Conservation (phyloP, 768 basidiomycete species). For the Boletellus ananas region DNA sequence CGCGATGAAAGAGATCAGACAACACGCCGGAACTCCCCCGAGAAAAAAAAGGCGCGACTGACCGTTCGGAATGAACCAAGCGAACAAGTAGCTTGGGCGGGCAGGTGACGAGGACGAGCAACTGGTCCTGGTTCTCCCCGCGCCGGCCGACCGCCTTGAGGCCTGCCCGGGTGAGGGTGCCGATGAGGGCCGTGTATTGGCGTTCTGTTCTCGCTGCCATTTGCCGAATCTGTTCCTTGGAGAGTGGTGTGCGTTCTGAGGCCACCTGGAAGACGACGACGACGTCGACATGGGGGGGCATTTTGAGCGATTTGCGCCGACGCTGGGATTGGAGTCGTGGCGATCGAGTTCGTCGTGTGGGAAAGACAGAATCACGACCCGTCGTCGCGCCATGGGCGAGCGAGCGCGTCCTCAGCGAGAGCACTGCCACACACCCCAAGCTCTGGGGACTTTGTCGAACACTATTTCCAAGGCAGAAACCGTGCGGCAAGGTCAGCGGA, state of each 20-base stretch:
- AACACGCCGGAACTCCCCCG: neutral
- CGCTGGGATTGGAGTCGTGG: neutral
- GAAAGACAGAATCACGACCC: neutral
- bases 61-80: slow-evolving; percentile 75
- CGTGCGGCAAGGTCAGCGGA: too few species aligned
- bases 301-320: slow-evolving; percentile 11
- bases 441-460: too few species aligned
- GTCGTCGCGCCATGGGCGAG: too few species aligned
- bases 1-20: neutral
- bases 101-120: slow-evolving; percentile 75
- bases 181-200: slow-evolving; percentile 65
- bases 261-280: slow-evolving; percentile 67
- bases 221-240: slow-evolving; percentile 60
- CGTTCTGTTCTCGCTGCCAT: slow-evolving; percentile 61
- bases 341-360: slow-evolving; percentile 3
- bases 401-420: neutral
- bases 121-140: slow-evolving; percentile 71
- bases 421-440: neutral
- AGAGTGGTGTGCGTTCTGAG: slow-evolving; percentile 35
- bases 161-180: slow-evolving; percentile 57
- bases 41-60: slow-evolving; percentile 23
- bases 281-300: slow-evolving; percentile 64
- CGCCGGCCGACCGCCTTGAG: slow-evolving; percentile 69
- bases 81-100: slow-evolving; percentile 56
- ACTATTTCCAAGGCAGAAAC: too few species aligned